phyloP scores from a whole-genome alignment of 1,284 basidiomycete species.

The Hymenochaete sp. region DNA sequence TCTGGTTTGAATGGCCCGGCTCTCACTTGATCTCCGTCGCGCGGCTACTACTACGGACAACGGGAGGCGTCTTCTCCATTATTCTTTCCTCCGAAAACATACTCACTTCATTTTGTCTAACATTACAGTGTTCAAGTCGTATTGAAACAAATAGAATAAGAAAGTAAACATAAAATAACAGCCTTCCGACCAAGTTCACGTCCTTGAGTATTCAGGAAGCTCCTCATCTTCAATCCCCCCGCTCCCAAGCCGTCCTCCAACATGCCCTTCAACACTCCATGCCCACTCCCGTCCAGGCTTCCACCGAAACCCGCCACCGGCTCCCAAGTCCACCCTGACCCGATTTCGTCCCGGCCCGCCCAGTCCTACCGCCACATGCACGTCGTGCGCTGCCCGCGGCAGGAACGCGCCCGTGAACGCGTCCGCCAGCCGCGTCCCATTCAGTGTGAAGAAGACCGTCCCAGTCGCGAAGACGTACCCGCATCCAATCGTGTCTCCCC shows the following conservation, averaged over 20 bases:
- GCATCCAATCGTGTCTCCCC: conserved; percentile 50
- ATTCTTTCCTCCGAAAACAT: neutral
- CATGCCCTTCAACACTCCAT: conserved; percentile 50
- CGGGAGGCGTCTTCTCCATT: neutral
- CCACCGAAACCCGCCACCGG: conserved; percentile 41
- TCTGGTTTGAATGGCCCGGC: neutral
- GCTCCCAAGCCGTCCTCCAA: conserved; percentile 31
- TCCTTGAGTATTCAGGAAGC: conserved; percentile 27
- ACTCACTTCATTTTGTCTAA: no score
- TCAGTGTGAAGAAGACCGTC: conserved; percentile 56
- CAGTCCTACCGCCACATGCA: conserved; percentile 57
- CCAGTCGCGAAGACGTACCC: conserved; percentile 50
- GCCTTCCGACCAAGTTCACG: no score
- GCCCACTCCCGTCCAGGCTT: conserved; percentile 51
- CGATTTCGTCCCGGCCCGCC: conserved; percentile 36
- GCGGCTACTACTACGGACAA: neutral
- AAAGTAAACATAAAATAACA: no score
- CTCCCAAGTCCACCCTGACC: conserved; percentile 58
- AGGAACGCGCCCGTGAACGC: conserved; percentile 54
- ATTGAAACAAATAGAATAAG: no score
- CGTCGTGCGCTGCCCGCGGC: conserved; percentile 42
- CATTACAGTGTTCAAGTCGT: no score
- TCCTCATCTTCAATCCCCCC: conserved; percentile 25
- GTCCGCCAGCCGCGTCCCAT: conserved; percentile 46
- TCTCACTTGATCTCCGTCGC: no score